Percentiles rank a stretch among this genome's conserved stretches.
phyloP scores from a whole-genome alignment of 2,329 filamentous ascomycete species.

The Botrytis porri region DNA sequence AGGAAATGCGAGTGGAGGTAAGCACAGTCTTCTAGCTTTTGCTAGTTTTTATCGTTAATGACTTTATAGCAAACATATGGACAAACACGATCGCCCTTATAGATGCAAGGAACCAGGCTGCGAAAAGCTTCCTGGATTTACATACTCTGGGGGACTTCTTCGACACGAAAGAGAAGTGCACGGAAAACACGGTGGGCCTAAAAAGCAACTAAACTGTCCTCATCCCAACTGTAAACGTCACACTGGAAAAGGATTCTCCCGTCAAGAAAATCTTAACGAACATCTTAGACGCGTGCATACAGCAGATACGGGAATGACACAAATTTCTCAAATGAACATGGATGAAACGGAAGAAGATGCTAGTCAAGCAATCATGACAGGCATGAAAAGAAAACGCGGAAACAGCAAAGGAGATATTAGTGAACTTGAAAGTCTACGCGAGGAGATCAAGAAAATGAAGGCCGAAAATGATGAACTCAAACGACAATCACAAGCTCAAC shows the following conservation, averaged over 20 bases:
- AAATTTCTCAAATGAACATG: conserved; percentile 32
- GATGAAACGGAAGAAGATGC: conserved; percentile 42
- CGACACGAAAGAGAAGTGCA: conserved; percentile 94
- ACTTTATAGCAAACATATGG: conserved; percentile 85
- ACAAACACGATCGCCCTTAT: conserved; percentile 93
- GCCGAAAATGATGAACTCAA: conserved; percentile 58
- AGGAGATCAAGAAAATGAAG: conserved; percentile 65
- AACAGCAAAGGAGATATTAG: conserved; percentile 40
- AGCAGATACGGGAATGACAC: conserved; percentile 45
- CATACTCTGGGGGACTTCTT: conserved; percentile 85
- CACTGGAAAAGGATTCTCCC: conserved; percentile 83
- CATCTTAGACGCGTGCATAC: conserved; percentile 88
- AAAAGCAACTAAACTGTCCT: conserved; percentile 83
- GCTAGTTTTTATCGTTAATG: not conserved
- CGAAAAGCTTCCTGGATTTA: conserved; percentile 90
- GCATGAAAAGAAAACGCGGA: conserved; percentile 46
- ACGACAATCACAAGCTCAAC: conserved; percentile 15
- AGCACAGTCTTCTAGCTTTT: conserved; percentile 48
- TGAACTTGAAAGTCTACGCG: conserved; percentile 44
- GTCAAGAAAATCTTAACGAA: conserved; percentile 91
- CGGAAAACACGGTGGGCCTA: conserved; percentile 65
- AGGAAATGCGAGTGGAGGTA: conserved; percentile 84
- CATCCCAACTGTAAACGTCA: conserved; percentile 86
- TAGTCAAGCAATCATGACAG: conserved; percentile 46
- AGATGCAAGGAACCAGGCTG: conserved; percentile 80